Base-by-base conservation (phyloP, 2,329 filamentous ascomycete species). In the Apiospora aurea region DNA sequence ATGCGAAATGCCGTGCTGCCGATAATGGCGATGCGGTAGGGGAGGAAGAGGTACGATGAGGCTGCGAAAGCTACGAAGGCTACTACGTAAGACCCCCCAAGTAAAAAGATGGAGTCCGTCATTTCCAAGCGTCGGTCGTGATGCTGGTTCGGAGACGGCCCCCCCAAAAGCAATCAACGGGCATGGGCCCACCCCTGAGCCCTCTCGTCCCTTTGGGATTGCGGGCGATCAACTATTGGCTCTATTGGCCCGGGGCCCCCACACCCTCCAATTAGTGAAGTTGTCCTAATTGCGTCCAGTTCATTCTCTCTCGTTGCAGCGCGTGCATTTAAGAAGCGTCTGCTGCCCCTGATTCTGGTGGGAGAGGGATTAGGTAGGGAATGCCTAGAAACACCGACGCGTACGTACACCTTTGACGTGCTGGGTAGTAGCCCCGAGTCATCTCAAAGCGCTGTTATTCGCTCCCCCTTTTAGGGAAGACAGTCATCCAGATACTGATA, bases 161-260 rank as follows among this genome's bases (percentile, higher is more conserved):
- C 51, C 53, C 51, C 53, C 51, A 57, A 29, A 29, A 57, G 51
- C 51, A 57, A 57, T 57, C 51, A 57, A 29, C 51, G 53, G 53
- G 53, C 53, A 61, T 61, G 57, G 57, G 34, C 57, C 34, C 57
- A 64, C 57, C 57, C 29, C 57, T 64, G 53, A 57, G 51, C 47
- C 41, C 29, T 61, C 21, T 38, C 21, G 57, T 13, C 47, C 41
- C 16, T 61, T 34, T 38, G 34, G 57, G n/a, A 64, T n/a, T 64
- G 57, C 57, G 57, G 57, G 57, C 57, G 29, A 64, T 41, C 10
- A 5, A n/a, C 57, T 64, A 64, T 64, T 64, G 57, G 57, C 57
- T 64, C 57, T 64, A 64, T 64, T 64, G 57, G 57, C 57, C 24
- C 57, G 34, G 57, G 57, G 57, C 29, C 57, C 57, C 57, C 29